phyloP scores from a whole-genome alignment of 106 monocot species.

The Dendrobium nobile region DNA sequence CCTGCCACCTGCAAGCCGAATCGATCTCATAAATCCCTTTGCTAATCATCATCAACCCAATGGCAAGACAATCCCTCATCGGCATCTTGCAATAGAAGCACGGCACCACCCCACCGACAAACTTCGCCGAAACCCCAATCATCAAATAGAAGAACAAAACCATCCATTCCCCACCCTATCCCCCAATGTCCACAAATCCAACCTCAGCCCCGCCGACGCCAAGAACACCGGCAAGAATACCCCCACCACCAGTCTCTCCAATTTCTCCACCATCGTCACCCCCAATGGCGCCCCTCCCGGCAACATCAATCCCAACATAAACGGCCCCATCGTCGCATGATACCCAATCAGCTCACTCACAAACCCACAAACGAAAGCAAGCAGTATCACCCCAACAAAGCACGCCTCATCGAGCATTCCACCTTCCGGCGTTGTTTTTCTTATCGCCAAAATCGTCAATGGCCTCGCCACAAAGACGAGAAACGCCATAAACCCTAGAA shows the following conservation, averaged over 20 bases:
- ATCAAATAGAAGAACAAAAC: slow-evolving; percentile 18
- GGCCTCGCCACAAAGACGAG: slow-evolving; percentile 26
- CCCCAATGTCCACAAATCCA: slow-evolving; percentile 16
- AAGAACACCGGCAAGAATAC: slow-evolving; percentile 42
- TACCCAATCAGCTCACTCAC: slow-evolving; percentile 31
- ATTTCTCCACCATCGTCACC: slow-evolving; percentile 44
- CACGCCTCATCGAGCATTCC: slow-evolving; percentile 22
- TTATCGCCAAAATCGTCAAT: slow-evolving; percentile 21
- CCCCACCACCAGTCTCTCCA: slow-evolving; percentile 44
- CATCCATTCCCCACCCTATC: neutral
- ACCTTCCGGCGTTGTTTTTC: slow-evolving; percentile 19
- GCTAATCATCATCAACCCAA: slow-evolving; percentile 35
- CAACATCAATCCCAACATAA: slow-evolving; percentile 41
- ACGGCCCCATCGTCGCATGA: slow-evolving; percentile 31
- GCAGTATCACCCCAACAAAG: slow-evolving; percentile 19
- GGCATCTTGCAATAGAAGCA: slow-evolving; percentile 46
- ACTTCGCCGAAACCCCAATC: slow-evolving; percentile 20
- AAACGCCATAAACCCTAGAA: slow-evolving; percentile 12
- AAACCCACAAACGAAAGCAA: slow-evolving; percentile 23
- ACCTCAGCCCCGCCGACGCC: slow-evolving; percentile 27
- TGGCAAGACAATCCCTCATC: slow-evolving; percentile 21
- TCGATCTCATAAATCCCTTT: slow-evolving; percentile 48
- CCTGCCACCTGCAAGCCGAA: slow-evolving; percentile 14
- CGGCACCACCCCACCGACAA: slow-evolving; percentile 19
- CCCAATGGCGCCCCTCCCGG: slow-evolving; percentile 58